phyloP scores from a whole-genome alignment of 306 rosid genomes.

The Cotoneaster glaucophyllus region DNA sequence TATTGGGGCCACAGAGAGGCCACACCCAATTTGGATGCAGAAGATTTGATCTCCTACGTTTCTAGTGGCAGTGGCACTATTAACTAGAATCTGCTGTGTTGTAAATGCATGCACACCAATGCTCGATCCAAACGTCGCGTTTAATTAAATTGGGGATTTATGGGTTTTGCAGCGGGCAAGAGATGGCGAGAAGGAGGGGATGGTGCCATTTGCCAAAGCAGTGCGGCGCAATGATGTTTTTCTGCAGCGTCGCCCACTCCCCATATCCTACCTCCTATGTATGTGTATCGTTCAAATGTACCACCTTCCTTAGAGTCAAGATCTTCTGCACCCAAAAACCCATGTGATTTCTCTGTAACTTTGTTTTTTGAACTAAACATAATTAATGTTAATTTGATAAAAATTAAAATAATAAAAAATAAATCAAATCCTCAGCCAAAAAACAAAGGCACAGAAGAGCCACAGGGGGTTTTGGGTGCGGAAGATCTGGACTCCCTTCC shows the following conservation, averaged over 20 bases:
- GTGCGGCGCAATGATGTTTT: constrained; percentile 9
- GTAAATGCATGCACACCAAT: neutral
- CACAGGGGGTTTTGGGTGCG: no score
- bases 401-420: no score
- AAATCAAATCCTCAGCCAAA: no score
- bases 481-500: no score
- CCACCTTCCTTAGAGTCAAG: neutral
- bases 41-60: no score
- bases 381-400: no score
- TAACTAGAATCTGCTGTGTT: neutral
- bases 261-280: neutral
- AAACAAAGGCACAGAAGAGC: no score
- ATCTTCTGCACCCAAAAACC: no score
- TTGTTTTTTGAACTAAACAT: no score
- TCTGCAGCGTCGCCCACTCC: neutral
- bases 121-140: neutral
- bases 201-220: neutral
- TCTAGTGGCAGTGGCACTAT: neutral
- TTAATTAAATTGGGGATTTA: neutral
- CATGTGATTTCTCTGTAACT: no score
- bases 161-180: neutral
- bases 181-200: neutral
- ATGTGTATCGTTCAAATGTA: neutral
- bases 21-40: no score
- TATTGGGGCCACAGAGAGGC: no score